Evolutionary conservation across 345 rosid species (phyloP), one percentile per base, ranked within the genome.

Genomic region (Eucalyptus sideroxylon): DNA sequence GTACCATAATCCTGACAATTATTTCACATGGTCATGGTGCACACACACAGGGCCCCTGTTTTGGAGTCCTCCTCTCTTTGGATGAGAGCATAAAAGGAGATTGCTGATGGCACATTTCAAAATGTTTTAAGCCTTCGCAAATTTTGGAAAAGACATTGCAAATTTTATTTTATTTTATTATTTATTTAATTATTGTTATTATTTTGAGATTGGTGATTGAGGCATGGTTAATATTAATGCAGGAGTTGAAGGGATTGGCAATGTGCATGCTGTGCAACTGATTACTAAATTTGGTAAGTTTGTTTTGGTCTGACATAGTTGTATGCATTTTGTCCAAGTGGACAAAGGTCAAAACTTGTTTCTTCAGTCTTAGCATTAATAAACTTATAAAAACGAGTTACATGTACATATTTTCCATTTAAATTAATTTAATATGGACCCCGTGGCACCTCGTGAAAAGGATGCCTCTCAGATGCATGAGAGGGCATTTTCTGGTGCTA

Each of bases 231-330:
- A 11, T 40, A 37, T 37, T 40, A 77, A 77, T 77, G 93, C 96
- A 96, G 99, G 99, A 92, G 97, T 97, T 88, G 95, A 94, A 59
- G 99, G 99, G 87, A 95, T 98, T 60, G 99, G 99, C 87, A 91
- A 91, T 85, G 97, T 96, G 87, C 93, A 92, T 93, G 99, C 98
- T 31, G 92, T 95, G 92, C 93, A 96, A 89, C 92, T 98, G 89
- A 95, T 98, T 88, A 90, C 92, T 89, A 94, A 92, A 93, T 98
- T 96, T 91, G 99, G 99, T 97, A 95, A 88, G 94, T 89, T 55
- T 88, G 87, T 77, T 77, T 40, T 40, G 85, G 85, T 77, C 85
- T 77, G 85, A 77, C 86, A 44, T 89, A 59, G 56, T 87, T 34
- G 87, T 50, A 42, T 86, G 15, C 30, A 40, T 72, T 31, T 86